Conservation (phyloP, 1,139 yeast genomes). For the Zygosaccharomyces sapae region DNA sequence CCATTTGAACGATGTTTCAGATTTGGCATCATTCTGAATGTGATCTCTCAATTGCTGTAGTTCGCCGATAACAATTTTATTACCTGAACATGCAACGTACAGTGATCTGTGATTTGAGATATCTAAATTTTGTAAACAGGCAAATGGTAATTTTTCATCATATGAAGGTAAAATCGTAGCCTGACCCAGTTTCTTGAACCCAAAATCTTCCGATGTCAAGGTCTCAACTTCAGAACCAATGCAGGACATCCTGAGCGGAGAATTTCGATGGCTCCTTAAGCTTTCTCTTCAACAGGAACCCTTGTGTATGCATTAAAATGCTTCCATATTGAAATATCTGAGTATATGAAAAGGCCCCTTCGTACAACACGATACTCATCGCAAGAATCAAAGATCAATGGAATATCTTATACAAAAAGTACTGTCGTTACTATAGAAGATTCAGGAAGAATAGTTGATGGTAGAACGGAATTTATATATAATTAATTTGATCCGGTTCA, state of each 20-base stretch:
- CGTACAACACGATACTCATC: not conserved
- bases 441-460: too few species aligned
- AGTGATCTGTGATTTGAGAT: constrained; percentile 22
- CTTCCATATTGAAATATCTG: too few species aligned
- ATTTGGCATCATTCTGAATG: constrained; percentile 13
- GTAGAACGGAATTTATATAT: not conserved
- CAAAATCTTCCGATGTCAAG: constrained; percentile 37
- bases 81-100: constrained; percentile 35
- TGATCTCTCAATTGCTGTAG: constrained; percentile 30
- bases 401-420: not conserved
- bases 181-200: constrained; percentile 38
- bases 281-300: too few species aligned
- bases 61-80: constrained; percentile 32
- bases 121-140: constrained; percentile 26
- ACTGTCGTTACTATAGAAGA: too few species aligned
- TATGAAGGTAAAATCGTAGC: constrained; percentile 34
- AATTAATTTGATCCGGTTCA: not conserved
- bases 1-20: constrained; percentile 16
- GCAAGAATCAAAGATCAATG: not conserved
- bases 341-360: not conserved
- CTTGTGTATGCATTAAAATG: too few species aligned
- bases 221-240: constrained; percentile 28
- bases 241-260: constrained; percentile 14
- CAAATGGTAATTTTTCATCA: constrained; percentile 34
- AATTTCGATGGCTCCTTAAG: not conserved